Conservation (phyloP, 1,139 yeast genomes). For the Williopsis jadinii region DNA sequence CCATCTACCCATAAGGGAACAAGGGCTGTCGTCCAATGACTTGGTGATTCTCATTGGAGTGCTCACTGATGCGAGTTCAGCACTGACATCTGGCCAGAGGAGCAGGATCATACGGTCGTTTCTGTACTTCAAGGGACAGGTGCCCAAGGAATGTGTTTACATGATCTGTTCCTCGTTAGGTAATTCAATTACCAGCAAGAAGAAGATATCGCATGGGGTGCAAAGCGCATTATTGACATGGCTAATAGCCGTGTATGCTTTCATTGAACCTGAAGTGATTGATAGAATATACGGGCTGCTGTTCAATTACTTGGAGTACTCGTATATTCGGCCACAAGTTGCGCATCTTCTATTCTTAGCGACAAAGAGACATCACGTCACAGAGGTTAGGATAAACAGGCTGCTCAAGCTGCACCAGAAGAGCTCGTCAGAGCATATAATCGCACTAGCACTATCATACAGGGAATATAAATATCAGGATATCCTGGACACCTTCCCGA, state of each 20-base stretch:
- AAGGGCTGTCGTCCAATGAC: conserved; percentile 9
- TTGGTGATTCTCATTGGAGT: conserved; percentile 4
- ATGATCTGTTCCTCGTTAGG: conserved; percentile 28
- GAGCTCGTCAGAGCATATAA: conserved; percentile 27
- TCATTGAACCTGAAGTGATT: conserved; percentile 23
- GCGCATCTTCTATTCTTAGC: conserved; percentile 36
- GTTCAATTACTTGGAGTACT: conserved; percentile 37
- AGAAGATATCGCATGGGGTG: conserved; percentile 17
- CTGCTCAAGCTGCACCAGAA: conserved; percentile 28
- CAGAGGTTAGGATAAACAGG: conserved; percentile 29
- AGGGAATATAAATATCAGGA: conserved; percentile 24
- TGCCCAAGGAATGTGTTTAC: conserved; percentile 23
- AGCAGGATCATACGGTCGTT: conserved; percentile 23
- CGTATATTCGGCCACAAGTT: conserved; percentile 35
- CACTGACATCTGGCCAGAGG: conserved; percentile 1
- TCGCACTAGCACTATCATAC: conserved; percentile 25
- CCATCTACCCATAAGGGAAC: conserved; percentile 1
- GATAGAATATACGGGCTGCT: conserved; percentile 30
- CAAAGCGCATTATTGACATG: conserved; percentile 31
- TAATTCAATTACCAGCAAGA: conserved; percentile 13
- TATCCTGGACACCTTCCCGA: conserved; percentile 22
- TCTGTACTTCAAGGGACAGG: conserved; percentile 26
- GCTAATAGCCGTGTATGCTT: conserved; percentile 31
- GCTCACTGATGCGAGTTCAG: conserved; percentile 6
- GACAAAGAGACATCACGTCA: conserved; percentile 28